These are phyloP conservation scores for Waitea zeae DNA, from an alignment of 1,284 basidiomycete genomes.

Conservation along the genomic window DNA sequence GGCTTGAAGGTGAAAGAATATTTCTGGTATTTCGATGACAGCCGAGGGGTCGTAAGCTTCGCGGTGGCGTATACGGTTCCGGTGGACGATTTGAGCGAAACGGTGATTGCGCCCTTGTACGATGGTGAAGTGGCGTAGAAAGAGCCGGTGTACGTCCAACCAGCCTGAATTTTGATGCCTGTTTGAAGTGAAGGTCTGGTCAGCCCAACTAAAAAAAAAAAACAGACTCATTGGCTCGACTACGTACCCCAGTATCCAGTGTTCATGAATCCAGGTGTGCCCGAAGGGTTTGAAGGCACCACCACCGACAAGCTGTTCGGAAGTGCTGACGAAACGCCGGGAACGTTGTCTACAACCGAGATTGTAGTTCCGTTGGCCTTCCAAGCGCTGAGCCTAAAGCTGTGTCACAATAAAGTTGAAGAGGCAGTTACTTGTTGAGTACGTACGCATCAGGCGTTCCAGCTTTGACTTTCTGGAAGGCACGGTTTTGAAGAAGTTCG, in stretches of 20 bases:
- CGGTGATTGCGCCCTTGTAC: slow-evolving; percentile 15
- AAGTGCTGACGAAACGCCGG: slow-evolving; percentile 14
- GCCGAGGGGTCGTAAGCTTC: slow-evolving; percentile 10
- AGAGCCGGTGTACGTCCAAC: slow-evolving; percentile 19
- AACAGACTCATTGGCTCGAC: neutral
- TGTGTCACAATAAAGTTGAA: neutral
- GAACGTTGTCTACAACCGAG: slow-evolving; percentile 13
- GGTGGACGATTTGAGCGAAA: slow-evolving; percentile 14
- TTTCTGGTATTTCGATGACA: slow-evolving; percentile 17
- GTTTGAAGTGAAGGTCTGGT: slow-evolving; percentile 2
- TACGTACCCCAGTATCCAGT: slow-evolving; percentile 18
- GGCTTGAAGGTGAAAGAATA: slow-evolving; percentile 16
- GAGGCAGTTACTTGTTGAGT: neutral
- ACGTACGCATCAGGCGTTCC: slow-evolving; percentile 7
- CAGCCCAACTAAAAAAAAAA: neutral
- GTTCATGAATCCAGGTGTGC: slow-evolving; percentile 18
- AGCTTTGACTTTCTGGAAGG: slow-evolving; percentile 17
- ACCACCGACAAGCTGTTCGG: slow-evolving; percentile 16
- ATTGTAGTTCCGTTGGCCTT: slow-evolving; percentile 14
- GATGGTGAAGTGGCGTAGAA: slow-evolving; percentile 17
- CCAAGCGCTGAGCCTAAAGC: slow-evolving; percentile 11
- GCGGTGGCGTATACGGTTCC: slow-evolving; percentile 15
- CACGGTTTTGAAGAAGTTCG: slow-evolving; percentile 15
- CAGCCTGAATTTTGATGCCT: slow-evolving; percentile 20
- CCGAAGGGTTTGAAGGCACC: slow-evolving; percentile 14